phyloP scores from a whole-genome alignment of 805 yeast species.

The Candida krabiensis region DNA sequence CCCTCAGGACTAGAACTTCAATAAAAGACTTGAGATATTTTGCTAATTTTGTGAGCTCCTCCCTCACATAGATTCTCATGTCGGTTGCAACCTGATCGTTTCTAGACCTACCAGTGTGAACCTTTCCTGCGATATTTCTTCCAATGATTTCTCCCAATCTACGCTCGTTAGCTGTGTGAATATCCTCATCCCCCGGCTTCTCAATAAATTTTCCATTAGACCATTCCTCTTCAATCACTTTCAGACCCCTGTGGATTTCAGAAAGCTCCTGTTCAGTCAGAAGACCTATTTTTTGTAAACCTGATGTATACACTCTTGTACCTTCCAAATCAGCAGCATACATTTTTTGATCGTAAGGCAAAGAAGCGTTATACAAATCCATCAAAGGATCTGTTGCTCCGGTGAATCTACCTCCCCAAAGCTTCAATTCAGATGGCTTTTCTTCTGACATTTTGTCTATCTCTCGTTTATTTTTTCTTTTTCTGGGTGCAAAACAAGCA shows the following conservation, averaged over 20 bases:
- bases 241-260: constrained; percentile 84
- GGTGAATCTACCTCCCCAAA: constrained; percentile 99
- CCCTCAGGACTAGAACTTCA: constrained; percentile 67
- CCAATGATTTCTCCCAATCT: constrained; percentile 96
- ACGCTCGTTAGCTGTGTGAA: constrained; percentile 98
- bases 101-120: constrained; percentile 98
- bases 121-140: constrained; percentile 90
- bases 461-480: constrained; percentile 1
- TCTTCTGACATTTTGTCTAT: constrained; percentile 34
- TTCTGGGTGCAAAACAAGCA: background rate
- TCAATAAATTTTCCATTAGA: constrained; percentile 61
- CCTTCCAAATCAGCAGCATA: constrained; percentile 92
- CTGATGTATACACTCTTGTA: constrained; percentile 88
- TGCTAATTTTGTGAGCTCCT: constrained; percentile 62
- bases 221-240: constrained; percentile 79
- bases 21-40: constrained; percentile 62
- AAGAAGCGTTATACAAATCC: constrained; percentile 95
- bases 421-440: constrained; percentile 64
- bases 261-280: constrained; percentile 69
- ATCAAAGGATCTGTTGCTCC: constrained; percentile 96
- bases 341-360: constrained; percentile 95
- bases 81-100: constrained; percentile 99
- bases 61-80: constrained; percentile 92
- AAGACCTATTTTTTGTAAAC: constrained; percentile 75
- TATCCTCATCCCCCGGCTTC: constrained; percentile 93